These are phyloP conservation scores for Austroboletus novae-zelandiae DNA, from an alignment of 1,284 basidiomycete genomes.

Conservation along the genomic window DNA sequence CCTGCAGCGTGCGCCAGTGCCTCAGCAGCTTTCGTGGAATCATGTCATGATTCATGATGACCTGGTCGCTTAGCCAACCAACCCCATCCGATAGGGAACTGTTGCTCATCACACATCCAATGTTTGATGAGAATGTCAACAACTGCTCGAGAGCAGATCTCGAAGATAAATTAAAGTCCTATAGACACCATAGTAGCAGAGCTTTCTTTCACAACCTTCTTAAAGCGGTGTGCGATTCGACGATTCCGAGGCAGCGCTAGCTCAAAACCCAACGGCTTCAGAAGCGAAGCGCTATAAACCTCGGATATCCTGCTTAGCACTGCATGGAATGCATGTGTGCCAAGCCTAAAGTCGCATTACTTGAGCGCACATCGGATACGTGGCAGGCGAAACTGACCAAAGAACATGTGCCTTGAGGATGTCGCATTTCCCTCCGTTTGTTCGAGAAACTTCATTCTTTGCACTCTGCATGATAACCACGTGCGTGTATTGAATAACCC, in stretches of 20 bases:
- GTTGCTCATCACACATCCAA: not conserved
- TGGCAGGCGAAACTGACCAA: constrained; percentile 50
- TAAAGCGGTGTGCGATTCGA: constrained; percentile 43
- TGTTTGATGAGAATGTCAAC: not conserved
- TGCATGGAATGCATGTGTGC: constrained; percentile 70
- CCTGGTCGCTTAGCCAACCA: no score
- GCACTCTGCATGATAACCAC: constrained; percentile 50
- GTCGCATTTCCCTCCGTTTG: constrained; percentile 37
- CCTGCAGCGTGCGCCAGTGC: not conserved
- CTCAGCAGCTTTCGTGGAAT: not conserved
- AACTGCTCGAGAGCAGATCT: not conserved
- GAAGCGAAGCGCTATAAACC: constrained; percentile 43
- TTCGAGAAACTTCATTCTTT: constrained; percentile 41
- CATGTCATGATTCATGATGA: no score
- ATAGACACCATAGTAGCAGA: constrained; percentile 26
- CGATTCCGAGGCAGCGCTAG: constrained; percentile 45
- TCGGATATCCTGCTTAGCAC: constrained; percentile 59
- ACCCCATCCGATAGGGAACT: no score
- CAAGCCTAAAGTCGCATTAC: constrained; percentile 60
- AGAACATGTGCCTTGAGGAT: constrained; percentile 52
- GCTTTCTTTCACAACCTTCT: constrained; percentile 48
- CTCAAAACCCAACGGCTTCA: constrained; percentile 51
- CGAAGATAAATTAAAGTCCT: constrained; percentile 17
- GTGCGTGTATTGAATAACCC: constrained; percentile 57
- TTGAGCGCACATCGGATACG: constrained; percentile 2